Base-by-base conservation (phyloP, 139 green algal genomes). In the Micractinium conductrix region DNA sequence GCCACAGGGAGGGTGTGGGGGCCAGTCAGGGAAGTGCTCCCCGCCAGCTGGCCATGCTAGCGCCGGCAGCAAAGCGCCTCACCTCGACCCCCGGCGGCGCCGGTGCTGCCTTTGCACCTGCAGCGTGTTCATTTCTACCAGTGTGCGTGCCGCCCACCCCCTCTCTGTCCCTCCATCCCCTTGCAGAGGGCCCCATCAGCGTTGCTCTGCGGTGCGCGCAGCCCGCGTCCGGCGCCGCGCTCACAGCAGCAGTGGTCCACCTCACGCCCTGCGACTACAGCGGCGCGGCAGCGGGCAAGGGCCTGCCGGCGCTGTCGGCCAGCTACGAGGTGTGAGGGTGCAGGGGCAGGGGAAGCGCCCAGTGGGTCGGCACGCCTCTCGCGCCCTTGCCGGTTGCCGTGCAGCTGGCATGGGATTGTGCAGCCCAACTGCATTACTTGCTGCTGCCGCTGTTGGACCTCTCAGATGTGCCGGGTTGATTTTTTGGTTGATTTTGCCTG, bases 211-310 rank as follows among this genome's bases (percentile, higher is more conserved):
- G 43, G 14, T 73, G 76, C 40, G 58, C 76, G 26, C 38, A 82
- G 76, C 76, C 76, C 35, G 53, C 28, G 14, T 82, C 55, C 7
- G 76, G 76, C 26, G 76, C 76, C 12, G 17, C 17, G 30, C 37
- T 82, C 17, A 28, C 62, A 22, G 76, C 76, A 22, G 53, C 37
- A 0, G 76, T 82, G 58, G 55, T 82, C 7, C 76, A 82, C 76
- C 76, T 82, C 3, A 40, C 26, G 17, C 76, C 76, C 0, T 42
- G 38, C 58, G 55, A 82, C 35, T 82, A 82, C 58, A 9, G 40
- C 10, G 30, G 38, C 1, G 45, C 38, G 0, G 76, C 76, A 4
- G 38, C 72, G 76, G 38, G 28, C 21, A 38, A 43, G 37, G 30
- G 38, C 4, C 76, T 17, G 14, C 76, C 76, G 1, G 14, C 19